These are phyloP conservation scores for Aristolochia contorta DNA, from an alignment of 164 flowering plant species.

Conservation along the genomic window DNA sequence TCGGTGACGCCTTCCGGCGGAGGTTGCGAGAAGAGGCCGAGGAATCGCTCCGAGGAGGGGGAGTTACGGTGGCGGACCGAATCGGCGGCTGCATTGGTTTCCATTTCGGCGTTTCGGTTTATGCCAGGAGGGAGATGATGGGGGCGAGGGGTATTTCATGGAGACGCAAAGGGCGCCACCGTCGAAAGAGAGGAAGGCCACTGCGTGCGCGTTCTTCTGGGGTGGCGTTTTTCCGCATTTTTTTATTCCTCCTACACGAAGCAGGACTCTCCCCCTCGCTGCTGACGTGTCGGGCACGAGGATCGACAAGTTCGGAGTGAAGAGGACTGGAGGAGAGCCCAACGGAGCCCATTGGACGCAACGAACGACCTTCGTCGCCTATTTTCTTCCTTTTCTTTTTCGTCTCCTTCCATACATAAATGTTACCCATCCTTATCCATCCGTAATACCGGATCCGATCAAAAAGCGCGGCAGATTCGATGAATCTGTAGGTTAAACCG, in stretches of 20 bases:
- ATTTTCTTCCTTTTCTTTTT: no score
- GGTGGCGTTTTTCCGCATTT: neutral
- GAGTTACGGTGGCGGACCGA: slow-evolving; percentile 28
- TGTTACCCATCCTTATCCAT: no score
- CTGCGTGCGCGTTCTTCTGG: neutral
- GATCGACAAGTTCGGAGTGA: neutral
- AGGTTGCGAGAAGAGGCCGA: slow-evolving; percentile 27
- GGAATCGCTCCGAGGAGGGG: slow-evolving; percentile 41
- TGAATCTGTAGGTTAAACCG: no score
- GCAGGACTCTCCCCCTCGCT: neutral
- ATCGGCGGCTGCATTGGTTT: slow-evolving; percentile 12
- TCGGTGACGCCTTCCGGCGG: neutral
- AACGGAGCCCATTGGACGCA: neutral
- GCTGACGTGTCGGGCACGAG: neutral
- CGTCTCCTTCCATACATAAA: no score
- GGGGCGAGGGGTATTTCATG: neutral
- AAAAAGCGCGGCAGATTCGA: no score
- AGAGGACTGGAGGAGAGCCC: neutral
- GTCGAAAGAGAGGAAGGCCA: neutral
- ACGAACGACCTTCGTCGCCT: no score
- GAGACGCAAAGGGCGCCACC: neutral
- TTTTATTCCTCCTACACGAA: no score
- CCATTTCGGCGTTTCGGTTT: slow-evolving; percentile 15
- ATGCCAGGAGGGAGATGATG: neutral
- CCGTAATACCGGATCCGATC: no score